These are phyloP conservation scores for Drechslerella dactyloides DNA, from an alignment of 2,329 filamentous ascomycete species.

Conservation along the genomic window DNA sequence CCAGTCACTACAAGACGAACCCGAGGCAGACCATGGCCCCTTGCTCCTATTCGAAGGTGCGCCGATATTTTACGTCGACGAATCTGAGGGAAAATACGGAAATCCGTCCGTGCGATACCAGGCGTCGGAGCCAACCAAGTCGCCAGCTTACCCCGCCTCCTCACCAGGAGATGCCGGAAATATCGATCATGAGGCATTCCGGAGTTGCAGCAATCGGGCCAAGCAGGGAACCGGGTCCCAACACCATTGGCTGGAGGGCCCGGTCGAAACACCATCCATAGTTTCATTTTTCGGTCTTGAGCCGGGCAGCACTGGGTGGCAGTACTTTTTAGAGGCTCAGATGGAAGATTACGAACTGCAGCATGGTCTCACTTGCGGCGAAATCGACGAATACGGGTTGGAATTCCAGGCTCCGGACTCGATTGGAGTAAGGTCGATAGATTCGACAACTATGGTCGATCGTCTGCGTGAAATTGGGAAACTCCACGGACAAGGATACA, in stretches of 20 bases:
- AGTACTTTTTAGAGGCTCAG: conserved; percentile 54
- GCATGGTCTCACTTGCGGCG: conserved; percentile 45
- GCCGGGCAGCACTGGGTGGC: conserved; percentile 54
- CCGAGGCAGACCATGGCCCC: conserved; percentile 12
- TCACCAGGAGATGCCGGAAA: conserved; percentile 17
- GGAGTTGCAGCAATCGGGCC: conserved; percentile 22
- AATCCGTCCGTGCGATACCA: conserved; percentile 18
- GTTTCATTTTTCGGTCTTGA: conserved; percentile 52
- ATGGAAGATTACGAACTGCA: conserved; percentile 51
- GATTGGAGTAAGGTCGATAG: conserved; percentile 40
- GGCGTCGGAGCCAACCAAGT: background rate
- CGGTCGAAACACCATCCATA: conserved; percentile 53
- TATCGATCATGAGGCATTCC: conserved; percentile 33
- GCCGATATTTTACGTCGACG: conserved; percentile 33
- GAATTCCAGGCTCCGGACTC: conserved; percentile 46
- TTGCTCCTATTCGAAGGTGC: conserved; percentile 29
- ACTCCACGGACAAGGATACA: conserved; percentile 20
- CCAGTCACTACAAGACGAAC: background rate
- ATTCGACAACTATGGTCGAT: conserved; percentile 42
- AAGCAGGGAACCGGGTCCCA: conserved; percentile 10
- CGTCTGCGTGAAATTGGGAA: conserved; percentile 42
- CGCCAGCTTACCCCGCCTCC: background rate
- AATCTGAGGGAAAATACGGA: conserved; percentile 32
- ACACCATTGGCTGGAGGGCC: conserved; percentile 38
- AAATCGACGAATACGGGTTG: conserved; percentile 51